Evolutionary conservation across 192 early-diverging fungal species (phyloP).

Genomic region (Backusella parvicylindrica): DNA sequence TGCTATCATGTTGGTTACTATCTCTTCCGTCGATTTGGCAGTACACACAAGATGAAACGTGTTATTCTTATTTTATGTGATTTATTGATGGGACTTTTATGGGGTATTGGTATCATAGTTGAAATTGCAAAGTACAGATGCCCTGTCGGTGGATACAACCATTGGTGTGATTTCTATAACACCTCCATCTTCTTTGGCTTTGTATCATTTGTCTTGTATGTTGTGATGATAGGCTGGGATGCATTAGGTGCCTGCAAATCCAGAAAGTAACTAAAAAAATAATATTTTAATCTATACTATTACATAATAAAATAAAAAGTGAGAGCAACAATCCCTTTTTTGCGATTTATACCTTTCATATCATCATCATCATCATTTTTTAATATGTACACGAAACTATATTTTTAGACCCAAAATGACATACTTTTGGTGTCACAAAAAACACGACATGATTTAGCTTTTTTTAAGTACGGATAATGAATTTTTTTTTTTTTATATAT

Average conservation of each 20-base stretch:
- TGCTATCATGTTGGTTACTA: constrained; percentile 15
- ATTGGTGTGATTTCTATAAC: constrained; percentile 41
- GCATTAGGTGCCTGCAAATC: constrained; percentile 21
- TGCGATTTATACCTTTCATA: not conserved
- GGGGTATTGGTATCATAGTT: constrained; percentile 34
- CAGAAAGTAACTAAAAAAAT: not conserved
- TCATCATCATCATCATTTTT: not conserved
- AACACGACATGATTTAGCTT: not conserved
- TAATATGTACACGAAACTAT: not conserved
- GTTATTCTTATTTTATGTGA: constrained; percentile 22
- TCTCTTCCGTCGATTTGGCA: constrained; percentile 17
- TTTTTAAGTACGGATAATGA: not conserved
- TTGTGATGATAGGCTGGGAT: constrained; percentile 28
- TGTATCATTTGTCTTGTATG: constrained; percentile 25
- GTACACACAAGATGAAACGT: constrained; percentile 12
- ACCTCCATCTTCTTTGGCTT: constrained; percentile 38
- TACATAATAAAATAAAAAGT: not conserved
- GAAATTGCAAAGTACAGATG: constrained; percentile 27
- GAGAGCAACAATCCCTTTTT: not conserved
- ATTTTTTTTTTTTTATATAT: not conserved
- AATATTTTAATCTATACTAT: not conserved
- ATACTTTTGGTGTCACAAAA: not conserved
- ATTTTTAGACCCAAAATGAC: not conserved
- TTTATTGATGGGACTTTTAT: constrained; percentile 27
- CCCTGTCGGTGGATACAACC: constrained; percentile 22